These are phyloP conservation scores for Harringtonia lauricola DNA, from an alignment of 2,329 filamentous ascomycete genomes.

Conservation along the genomic window DNA sequence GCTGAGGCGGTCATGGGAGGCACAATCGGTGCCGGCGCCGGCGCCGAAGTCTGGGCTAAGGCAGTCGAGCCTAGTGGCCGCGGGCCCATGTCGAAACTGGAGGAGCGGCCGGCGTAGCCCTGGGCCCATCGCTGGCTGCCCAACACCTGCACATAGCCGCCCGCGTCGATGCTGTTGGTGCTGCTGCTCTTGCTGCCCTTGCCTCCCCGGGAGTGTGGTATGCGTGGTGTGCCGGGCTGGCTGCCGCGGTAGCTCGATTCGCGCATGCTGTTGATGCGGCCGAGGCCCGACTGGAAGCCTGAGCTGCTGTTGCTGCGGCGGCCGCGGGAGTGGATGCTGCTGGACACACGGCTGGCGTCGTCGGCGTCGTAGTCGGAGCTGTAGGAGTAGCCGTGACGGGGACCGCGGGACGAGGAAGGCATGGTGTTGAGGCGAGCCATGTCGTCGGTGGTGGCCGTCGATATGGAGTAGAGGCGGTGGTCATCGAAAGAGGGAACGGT, in stretches of 20 bases:
- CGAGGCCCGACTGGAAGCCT: slow-evolving; percentile 50
- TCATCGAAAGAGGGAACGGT: slow-evolving; percentile 22
- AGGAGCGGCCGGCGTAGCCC: slow-evolving; percentile 44
- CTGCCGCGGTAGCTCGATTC: slow-evolving; percentile 28
- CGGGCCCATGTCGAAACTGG: slow-evolving; percentile 63
- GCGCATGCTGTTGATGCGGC: slow-evolving; percentile 53
- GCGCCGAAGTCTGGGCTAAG: background rate
- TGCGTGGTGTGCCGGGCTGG: slow-evolving; percentile 28
- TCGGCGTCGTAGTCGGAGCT: slow-evolving; percentile 52
- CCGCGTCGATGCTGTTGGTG: slow-evolving; percentile 54
- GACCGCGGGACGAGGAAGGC: slow-evolving; percentile 7
- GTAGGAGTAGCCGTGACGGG: slow-evolving; percentile 41
- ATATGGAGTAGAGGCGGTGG: slow-evolving; percentile 19
- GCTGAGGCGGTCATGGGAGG: background rate
- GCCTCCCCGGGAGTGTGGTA: slow-evolving; percentile 41
- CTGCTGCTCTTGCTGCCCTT: slow-evolving; percentile 64
- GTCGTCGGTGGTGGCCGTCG: slow-evolving; percentile 12
- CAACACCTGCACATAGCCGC: slow-evolving; percentile 46
- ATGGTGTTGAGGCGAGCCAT: slow-evolving; percentile 6
- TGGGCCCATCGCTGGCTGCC: slow-evolving; percentile 49
- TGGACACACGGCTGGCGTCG: slow-evolving; percentile 42
- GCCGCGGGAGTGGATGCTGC: slow-evolving; percentile 40
- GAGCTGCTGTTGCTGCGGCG: slow-evolving; percentile 74
- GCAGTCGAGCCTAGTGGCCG: slow-evolving; percentile 9
- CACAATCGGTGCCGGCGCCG: background rate